Conservation (phyloP, 2,329 filamentous ascomycete species). For the Emmonsiellopsis sp. region DNA sequence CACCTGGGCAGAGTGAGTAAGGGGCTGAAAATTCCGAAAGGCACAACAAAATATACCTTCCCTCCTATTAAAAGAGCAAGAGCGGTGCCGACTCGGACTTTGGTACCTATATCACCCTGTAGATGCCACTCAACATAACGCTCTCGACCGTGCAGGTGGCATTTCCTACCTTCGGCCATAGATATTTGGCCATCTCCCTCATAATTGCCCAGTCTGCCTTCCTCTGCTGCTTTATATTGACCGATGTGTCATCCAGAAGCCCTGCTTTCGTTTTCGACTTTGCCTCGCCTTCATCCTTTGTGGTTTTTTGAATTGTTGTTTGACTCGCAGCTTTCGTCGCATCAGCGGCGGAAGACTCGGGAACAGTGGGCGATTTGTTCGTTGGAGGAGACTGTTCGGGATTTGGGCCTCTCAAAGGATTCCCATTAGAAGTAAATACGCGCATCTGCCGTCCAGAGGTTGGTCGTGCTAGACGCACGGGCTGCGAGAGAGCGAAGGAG, state of each 20-base stretch:
- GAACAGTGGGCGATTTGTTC: slow-evolving; percentile 9
- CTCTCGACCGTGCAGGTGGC: not conserved
- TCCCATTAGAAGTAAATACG: slow-evolving; percentile 19
- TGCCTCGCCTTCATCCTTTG: slow-evolving; percentile 15
- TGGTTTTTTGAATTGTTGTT: not conserved
- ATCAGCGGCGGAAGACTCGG: not conserved
- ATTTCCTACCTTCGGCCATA: slow-evolving; percentile 69
- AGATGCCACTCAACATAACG: slow-evolving; percentile 5
- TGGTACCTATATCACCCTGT: slow-evolving; percentile 65
- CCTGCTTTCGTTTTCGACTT: slow-evolving; percentile 40
- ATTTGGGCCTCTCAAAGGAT: slow-evolving; percentile 16
- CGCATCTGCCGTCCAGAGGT: slow-evolving; percentile 19
- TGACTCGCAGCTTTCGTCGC: not conserved
- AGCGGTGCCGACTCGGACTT: slow-evolving; percentile 76
- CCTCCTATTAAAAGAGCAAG: slow-evolving; percentile 74
- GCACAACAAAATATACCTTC: slow-evolving; percentile 48
- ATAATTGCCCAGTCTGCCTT: slow-evolving; percentile 98
- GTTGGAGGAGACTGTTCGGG: slow-evolving; percentile 11
- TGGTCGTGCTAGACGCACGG: slow-evolving; percentile 15
- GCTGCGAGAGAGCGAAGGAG: slow-evolving; percentile 16
- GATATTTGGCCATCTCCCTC: slow-evolving; percentile 90
- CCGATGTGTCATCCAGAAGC: slow-evolving; percentile 54
- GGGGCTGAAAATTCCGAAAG: slow-evolving; percentile 1
- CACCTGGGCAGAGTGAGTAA: slow-evolving; percentile 36
- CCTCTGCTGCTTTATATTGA: slow-evolving; percentile 74